Evolutionary conservation across 805 yeast species (phyloP), one percentile per base, ranked within the genome.

Genomic region (Candida piceae): DNA sequence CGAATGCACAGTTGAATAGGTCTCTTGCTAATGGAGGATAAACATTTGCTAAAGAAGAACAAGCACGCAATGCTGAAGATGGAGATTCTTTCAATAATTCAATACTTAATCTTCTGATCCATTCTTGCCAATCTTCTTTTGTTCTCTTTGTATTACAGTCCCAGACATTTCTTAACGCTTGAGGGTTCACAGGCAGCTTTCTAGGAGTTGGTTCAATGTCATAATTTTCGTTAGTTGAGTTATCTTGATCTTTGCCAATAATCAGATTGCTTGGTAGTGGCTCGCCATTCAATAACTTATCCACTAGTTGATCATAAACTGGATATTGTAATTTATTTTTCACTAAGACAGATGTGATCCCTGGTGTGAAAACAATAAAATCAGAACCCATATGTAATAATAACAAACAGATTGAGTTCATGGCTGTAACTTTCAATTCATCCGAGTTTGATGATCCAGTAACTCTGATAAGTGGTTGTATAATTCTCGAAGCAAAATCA

Each of bases 51-150:
- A 93, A 65, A 7, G 83, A 80, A 2, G 95, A 84, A 57, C 98
- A 93, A 0, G 97, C 96, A 46, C 97, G 72, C 28, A 93, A 69
- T 2, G 97, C 94, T 50, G 85, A 95, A 0, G 96, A 86, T 2
- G 99, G 96, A 24, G 96, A 85, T 55, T 89, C 96, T 49, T 84
- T 86, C 45, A 93, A 64, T 23, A 93, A 60, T 53, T 88, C 96
- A 35, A 87, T 83, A 48, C 93, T 80, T 32, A 93, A 67, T 40
- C 93, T 70, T 41, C 95, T 75, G 46, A 88, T 78, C 99, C 99
- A 93, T 54, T 93, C 97, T 50, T 84, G 90, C 98, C 98, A 93
- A 48, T 93, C 98, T 50, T 89, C 97, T 49, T 80, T 80, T 0
- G 97, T 86, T 35, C 94, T 74, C 46, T 90, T 76, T 47, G 86